Evolutionary conservation across 345 rosid genomes (phyloP), one percentile per base, ranked within the genome.

Genomic region (Aquilaria yunnanensis): DNA sequence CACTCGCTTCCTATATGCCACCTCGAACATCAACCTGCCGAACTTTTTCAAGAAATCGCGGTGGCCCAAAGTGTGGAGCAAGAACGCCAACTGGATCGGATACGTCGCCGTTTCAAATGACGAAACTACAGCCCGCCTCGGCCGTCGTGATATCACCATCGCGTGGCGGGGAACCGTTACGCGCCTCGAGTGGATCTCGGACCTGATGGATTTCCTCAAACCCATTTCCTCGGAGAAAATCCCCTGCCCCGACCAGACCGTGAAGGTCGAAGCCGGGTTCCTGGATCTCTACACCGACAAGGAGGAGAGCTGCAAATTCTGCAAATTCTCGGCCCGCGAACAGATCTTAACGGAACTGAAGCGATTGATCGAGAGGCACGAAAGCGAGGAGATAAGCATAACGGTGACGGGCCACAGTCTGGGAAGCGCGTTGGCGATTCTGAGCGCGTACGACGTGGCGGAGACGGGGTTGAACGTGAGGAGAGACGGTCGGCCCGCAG

Each of bases 161-260:
- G 85, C 92, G 1, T 88, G 92, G 96, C 69, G 96, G 47, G 96
- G 98, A 14, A 92, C 98, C 5, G 90, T 92, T 14, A 86, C 98
- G 1, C 74, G 74, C 2, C 82, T 86, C 0, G 96, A 92, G 61
- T 88, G 96, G 96, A 77, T 85, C 1, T 84, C 85, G 0, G 96
- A 92, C 66, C 66, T 92, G 4, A 92, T 84, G 83, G 93, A 83
- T 60, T 88, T 70, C n/a, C 73, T 88, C 2, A 82, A 84, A 56
- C 83, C 90, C 1, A 45, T 88, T 13, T 63, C 73, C 2, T 61
- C 58, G 0, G 81, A 80, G 69, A 81, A 68, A 9, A 72, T 91
- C 67, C 87, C 90, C 1, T 85, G 92, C 64, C 88, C 87, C 3
- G 92, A 86, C 66, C 78, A 78, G 16, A 67, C 77, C 0, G 94